phyloP scores from a whole-genome alignment of 140 eudicot genomes.

The Oenanthe javanica region DNA sequence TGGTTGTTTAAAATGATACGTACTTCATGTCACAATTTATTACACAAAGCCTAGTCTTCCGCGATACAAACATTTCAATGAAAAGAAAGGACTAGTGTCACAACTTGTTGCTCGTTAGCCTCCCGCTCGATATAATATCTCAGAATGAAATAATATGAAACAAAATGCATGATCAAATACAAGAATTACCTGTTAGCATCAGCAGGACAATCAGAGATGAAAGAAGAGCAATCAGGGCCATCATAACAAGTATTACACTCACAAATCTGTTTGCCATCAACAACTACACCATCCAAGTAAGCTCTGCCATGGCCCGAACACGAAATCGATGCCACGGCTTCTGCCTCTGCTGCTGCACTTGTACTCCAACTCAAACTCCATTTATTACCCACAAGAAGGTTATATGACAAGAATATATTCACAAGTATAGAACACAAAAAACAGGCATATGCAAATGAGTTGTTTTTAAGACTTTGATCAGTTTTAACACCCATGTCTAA shows the following conservation, averaged over 20 bases:
- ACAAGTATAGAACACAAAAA: neutral
- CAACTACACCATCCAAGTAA: constrained; percentile 45
- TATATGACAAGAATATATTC: constrained; percentile 3
- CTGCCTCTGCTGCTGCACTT: constrained; percentile 65
- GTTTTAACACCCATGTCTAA: neutral
- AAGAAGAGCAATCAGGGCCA: constrained; percentile 56
- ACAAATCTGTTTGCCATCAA: constrained; percentile 47
- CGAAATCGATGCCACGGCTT: constrained; percentile 49
- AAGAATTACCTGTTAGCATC: constrained; percentile 52
- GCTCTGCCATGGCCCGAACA: constrained; percentile 85
- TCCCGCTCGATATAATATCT: no score
- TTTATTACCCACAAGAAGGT: neutral
- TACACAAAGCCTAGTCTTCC: neutral
- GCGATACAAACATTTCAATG: neutral
- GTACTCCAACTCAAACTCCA: constrained; percentile 43
- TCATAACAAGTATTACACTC: constrained; percentile 60
- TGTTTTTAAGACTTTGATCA: neutral
- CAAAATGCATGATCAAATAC: neutral
- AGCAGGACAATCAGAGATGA: constrained; percentile 36
- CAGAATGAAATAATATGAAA: neutral
- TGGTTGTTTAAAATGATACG: no score
- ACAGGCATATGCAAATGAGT: neutral
- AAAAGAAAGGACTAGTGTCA: neutral
- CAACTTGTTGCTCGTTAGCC: neutral
- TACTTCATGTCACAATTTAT: no score